phyloP scores from a whole-genome alignment of 129 eudicot species.

The Silybum marianum region DNA sequence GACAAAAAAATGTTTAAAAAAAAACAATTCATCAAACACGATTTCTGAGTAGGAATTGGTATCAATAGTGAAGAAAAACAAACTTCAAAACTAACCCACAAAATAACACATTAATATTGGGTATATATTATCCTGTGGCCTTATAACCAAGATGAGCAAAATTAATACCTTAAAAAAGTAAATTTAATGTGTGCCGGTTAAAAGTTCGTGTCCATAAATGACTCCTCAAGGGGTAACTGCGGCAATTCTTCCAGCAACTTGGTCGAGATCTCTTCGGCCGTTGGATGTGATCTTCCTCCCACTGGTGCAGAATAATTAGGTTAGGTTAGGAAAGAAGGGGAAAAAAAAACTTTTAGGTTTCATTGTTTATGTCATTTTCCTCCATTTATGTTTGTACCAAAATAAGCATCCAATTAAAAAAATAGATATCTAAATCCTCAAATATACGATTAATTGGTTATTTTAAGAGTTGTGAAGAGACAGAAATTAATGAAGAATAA shows the following conservation, averaged over 20 bases:
- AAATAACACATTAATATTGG: slow-evolving; percentile 13
- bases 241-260: slow-evolving; percentile 44
- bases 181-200: not conserved
- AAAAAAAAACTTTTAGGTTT: too few relatives aligned
- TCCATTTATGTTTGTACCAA: too few relatives aligned
- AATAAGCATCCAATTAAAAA: too few relatives aligned
- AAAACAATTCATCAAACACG: slow-evolving; percentile 7
- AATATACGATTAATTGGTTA: too few relatives aligned
- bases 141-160: not conserved
- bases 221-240: slow-evolving; percentile 21
- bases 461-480: not conserved
- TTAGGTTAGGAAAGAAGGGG: not conserved
- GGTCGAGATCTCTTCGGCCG: slow-evolving; percentile 47
- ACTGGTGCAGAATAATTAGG: slow-evolving; percentile 17
- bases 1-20: not conserved
- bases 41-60: not conserved
- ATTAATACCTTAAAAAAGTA: slow-evolving; percentile 18
- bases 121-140: not conserved
- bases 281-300: slow-evolving; percentile 46
- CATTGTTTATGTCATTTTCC: too few relatives aligned
- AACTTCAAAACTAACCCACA: slow-evolving; percentile 2
- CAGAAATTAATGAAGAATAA: too few relatives aligned
- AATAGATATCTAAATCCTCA: not conserved
- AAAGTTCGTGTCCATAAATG: not conserved
- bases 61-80: not conserved